A percentile compares a stretch with the other conserved stretches of the same genome.
phyloP scores from a whole-genome alignment of 2,329 filamentous ascomycete species.

The Trichoderma koningii region DNA sequence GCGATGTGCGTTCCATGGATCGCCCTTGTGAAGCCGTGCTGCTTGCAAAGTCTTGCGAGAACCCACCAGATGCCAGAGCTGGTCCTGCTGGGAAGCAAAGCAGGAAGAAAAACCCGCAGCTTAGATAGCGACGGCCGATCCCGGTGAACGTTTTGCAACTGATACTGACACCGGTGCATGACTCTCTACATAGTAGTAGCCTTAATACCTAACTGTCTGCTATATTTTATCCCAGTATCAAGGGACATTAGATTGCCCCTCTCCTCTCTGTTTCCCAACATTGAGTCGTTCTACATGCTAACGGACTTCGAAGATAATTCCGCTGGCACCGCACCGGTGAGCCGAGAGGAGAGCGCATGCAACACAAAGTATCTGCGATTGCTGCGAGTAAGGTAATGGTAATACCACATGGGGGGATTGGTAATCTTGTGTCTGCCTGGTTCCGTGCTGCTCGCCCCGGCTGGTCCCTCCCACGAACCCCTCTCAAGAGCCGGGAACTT shows the following conservation, averaged over 20 bases:
- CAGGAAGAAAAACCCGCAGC: conserved; percentile 5
- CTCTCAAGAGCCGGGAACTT: conserved; percentile 22
- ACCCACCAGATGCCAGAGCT: neutral
- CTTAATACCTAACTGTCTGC: too few relatives aligned
- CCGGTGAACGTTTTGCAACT: neutral
- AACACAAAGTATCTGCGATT: conserved; percentile 11
- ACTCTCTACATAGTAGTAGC: too few relatives aligned
- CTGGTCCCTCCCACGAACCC: conserved; percentile 11
- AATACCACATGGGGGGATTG: conserved; percentile 18
- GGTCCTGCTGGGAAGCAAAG: neutral
- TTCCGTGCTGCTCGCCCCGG: conserved; percentile 15
- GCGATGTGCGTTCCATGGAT: neutral
- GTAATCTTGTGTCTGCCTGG: conserved; percentile 23
- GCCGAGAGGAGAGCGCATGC: neutral
- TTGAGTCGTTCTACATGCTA: neutral
- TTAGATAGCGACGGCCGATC: neutral
- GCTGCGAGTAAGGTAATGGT: conserved; percentile 6
- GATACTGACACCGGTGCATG: neutral
- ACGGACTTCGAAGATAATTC: conserved; percentile 11
- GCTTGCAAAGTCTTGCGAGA: conserved; percentile 2
- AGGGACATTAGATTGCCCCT: neutral
- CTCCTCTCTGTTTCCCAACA: neutral
- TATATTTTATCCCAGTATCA: neutral
- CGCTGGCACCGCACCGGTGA: conserved; percentile 20
- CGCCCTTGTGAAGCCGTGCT: neutral